Percentiles rank a stretch among this genome's conserved stretches.
These are phyloP conservation scores for Leishmania arabica DNA, from an alignment of 208 protist genomes.

Conservation along the genomic window DNA sequence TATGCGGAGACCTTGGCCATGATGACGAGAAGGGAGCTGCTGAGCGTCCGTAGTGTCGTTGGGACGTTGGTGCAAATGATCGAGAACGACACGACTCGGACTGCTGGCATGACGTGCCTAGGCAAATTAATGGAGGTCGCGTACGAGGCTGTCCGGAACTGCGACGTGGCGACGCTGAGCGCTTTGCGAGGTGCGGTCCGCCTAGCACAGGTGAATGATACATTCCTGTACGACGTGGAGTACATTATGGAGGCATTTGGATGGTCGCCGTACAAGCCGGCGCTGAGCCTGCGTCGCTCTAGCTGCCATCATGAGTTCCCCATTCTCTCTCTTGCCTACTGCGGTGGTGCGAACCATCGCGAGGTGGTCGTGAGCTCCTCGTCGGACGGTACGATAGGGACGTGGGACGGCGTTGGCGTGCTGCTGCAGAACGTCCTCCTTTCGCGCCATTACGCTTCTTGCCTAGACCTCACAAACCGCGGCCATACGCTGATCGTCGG, in stretches of 20 bases:
- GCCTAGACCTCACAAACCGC: slow-evolving; percentile 78
- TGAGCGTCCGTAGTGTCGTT: slow-evolving; percentile 65
- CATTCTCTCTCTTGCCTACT: slow-evolving; percentile 83
- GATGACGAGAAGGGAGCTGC: slow-evolving; percentile 67
- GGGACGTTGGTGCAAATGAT: slow-evolving; percentile 72
- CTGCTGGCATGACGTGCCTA: slow-evolving; percentile 82
- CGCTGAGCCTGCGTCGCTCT: slow-evolving; percentile 48
- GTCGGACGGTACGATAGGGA: slow-evolving; percentile 80
- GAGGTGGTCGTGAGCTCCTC: slow-evolving; percentile 87
- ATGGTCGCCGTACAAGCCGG: slow-evolving; percentile 73
- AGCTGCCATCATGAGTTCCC: slow-evolving; percentile 56
- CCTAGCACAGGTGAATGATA: slow-evolving; percentile 73
- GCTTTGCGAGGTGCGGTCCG: slow-evolving; percentile 50
- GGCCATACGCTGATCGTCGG: slow-evolving; percentile 79
- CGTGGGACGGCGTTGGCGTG: slow-evolving; percentile 71
- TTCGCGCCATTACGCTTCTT: slow-evolving; percentile 84
- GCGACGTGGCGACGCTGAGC: slow-evolving; percentile 58
- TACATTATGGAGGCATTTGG: slow-evolving; percentile 88
- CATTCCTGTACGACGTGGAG: slow-evolving; percentile 88
- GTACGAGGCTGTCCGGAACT: slow-evolving; percentile 55
- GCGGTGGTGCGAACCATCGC: slow-evolving; percentile 40
- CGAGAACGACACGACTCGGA: slow-evolving; percentile 67
- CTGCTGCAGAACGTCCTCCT: slow-evolving; percentile 77
- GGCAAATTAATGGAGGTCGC: slow-evolving; percentile 86
- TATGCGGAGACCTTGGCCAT: slow-evolving; percentile 83